These are phyloP conservation scores for Fusarium concolor DNA, from an alignment of 2,329 filamentous ascomycete species.

Conservation along the genomic window DNA sequence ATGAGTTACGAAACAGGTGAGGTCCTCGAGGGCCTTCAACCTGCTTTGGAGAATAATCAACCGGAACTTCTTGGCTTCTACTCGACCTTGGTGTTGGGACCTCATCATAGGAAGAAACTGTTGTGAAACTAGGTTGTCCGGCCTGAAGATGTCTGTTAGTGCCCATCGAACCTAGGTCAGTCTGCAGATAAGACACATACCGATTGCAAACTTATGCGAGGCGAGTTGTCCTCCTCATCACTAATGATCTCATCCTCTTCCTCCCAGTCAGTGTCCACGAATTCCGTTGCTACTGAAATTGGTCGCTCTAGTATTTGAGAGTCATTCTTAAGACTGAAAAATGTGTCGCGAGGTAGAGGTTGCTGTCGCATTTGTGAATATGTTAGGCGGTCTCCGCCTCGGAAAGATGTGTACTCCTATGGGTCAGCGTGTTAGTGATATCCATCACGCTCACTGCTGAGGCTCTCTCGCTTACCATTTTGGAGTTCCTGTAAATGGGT, in stretches of 20 bases:
- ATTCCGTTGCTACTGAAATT: conserved; percentile 78
- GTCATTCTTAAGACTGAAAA: conserved; percentile 69
- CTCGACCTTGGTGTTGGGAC: conserved; percentile 79
- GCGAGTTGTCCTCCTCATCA: conserved; percentile 73
- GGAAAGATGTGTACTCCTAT: conserved; percentile 53
- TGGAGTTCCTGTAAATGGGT: conserved; percentile 17
- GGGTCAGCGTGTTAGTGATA: conserved; percentile 1
- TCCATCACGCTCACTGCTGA: neutral
- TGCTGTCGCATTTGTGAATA: conserved; percentile 66
- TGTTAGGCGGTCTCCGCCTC: conserved; percentile 53
- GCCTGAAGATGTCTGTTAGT: conserved; percentile 60
- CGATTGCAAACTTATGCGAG: conserved; percentile 75
- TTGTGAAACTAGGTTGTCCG: conserved; percentile 81
- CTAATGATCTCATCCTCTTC: conserved; percentile 74
- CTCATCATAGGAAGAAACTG: conserved; percentile 88
- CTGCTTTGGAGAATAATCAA: conserved; percentile 70
- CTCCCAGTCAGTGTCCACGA: conserved; percentile 80
- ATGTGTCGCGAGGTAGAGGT: conserved; percentile 63
- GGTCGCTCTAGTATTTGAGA: conserved; percentile 64
- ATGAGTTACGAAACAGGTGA: conserved; percentile 82
- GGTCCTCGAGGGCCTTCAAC: conserved; percentile 86
- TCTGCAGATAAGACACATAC: conserved; percentile 61
- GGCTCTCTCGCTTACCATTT: conserved; percentile 51
- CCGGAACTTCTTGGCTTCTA: conserved; percentile 69
- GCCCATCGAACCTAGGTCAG: conserved; percentile 1